Conservation (phyloP, 2,329 filamentous ascomycete genomes). For the Alternaria incomplexa region DNA sequence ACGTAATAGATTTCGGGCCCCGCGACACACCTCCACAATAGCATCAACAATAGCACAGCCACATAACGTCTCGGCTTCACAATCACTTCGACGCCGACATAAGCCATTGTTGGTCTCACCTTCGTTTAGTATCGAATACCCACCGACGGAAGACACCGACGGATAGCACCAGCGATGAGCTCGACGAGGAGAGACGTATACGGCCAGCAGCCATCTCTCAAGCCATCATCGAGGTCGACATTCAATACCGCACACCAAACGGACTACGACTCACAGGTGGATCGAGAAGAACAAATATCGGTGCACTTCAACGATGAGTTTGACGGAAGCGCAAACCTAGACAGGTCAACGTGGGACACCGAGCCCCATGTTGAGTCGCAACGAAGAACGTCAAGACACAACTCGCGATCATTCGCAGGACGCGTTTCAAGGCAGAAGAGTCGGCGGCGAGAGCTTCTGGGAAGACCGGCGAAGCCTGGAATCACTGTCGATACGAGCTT, state of each 20-base stretch:
- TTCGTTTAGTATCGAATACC: conserved; percentile 10
- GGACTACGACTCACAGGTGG: conserved; percentile 7
- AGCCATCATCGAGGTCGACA: conserved; percentile 15
- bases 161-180: conserved; percentile 24
- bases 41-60: conserved; percentile 27
- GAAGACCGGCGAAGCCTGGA: conserved; percentile 65
- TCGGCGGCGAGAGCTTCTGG: conserved; percentile 64
- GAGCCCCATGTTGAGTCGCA: conserved; percentile 36
- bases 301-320: conserved; percentile 31
- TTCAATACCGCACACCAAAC: conserved; percentile 5
- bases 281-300: conserved; percentile 31
- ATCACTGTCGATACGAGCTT: conserved; percentile 76
- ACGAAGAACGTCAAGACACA: conserved; percentile 39
- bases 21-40: conserved; percentile 28
- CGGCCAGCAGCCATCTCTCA: conserved; percentile 22
- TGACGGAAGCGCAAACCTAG: conserved; percentile 1
- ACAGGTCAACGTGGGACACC: conserved; percentile 21
- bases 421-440: conserved; percentile 59
- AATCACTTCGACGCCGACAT: conserved; percentile 21
- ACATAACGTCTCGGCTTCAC: conserved; percentile 39
- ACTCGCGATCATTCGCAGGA: conserved; percentile 40
- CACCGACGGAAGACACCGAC: conserved; percentile 3
- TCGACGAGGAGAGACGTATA: conserved; percentile 12
- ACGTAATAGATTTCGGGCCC: conserved; percentile 23
- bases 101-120: conserved; percentile 33